Conservation (phyloP, 768 basidiomycete genomes). For the Rhodotorula babjevae region DNA sequence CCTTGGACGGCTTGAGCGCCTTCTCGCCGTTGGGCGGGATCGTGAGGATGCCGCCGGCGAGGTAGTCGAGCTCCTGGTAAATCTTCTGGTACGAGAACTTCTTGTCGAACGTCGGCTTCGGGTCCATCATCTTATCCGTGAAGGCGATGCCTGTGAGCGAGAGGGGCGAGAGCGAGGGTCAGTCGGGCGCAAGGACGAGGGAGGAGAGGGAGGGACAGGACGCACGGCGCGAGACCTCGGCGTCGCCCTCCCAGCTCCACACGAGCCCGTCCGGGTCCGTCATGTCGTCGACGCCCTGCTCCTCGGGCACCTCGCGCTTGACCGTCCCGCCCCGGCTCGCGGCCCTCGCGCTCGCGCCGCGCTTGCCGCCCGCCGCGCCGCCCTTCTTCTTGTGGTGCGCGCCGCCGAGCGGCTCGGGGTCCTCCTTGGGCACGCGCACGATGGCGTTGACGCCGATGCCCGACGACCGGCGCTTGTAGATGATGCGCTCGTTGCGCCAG, state of each 20-base stretch:
- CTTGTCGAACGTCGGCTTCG: slow-evolving; percentile 56
- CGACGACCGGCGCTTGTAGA: slow-evolving; percentile 65
- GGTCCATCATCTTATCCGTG: slow-evolving; percentile 64
- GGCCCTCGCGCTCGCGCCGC: slow-evolving; percentile 27
- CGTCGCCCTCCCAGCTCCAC: slow-evolving; percentile 59
- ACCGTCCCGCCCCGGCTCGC: slow-evolving; percentile 22
- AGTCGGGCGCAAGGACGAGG: not conserved
- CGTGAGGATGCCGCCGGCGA: slow-evolving; percentile 80
- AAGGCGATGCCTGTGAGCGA: slow-evolving; percentile 62
- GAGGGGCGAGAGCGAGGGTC: not conserved
- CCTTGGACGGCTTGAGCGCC: slow-evolving; percentile 79
- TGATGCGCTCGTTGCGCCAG: slow-evolving; percentile 88
- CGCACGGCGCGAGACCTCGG: slow-evolving; percentile 69
- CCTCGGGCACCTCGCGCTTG: slow-evolving; percentile 17
- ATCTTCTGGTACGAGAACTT: slow-evolving; percentile 82
- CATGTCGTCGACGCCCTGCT: slow-evolving; percentile 44
- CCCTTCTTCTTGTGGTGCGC: slow-evolving; percentile 34
- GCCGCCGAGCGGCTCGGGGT: slow-evolving; percentile 53
- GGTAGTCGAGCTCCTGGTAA: slow-evolving; percentile 82
- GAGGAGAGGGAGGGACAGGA: slow-evolving; percentile 24
- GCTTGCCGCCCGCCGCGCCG: not conserved
- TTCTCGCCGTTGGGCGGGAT: slow-evolving; percentile 77
- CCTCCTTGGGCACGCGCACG: slow-evolving; percentile 56
- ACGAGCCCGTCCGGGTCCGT: slow-evolving; percentile 66
- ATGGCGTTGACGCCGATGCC: slow-evolving; percentile 61